Evolutionary conservation across 2,329 filamentous ascomycete genomes (phyloP).

Genomic region (Ceratocystis eucalypticola): DNA sequence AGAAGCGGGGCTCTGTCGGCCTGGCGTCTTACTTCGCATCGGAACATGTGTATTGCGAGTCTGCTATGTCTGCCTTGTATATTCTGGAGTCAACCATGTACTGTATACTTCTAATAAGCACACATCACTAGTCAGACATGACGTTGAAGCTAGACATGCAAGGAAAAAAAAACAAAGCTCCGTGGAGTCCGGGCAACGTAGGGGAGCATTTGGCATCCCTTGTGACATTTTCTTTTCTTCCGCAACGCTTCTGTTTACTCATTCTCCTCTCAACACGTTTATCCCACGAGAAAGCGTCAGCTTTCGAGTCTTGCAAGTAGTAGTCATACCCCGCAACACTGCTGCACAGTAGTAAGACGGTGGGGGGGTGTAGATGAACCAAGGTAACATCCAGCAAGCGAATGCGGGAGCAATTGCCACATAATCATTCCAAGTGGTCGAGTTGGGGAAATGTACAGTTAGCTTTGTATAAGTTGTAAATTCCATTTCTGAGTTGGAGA

Average conservation of each 20-base stretch:
- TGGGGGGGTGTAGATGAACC: neutral
- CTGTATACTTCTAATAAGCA: neutral
- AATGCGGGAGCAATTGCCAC: neutral
- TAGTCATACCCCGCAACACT: too few species aligned
- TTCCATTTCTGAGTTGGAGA: too few species aligned
- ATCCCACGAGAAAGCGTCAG: neutral
- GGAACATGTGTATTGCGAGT: neutral
- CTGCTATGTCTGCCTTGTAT: neutral
- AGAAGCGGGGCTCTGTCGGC: too few species aligned
- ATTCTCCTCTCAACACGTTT: neutral
- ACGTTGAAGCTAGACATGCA: neutral
- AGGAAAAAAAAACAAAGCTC: neutral
- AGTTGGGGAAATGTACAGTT: neutral
- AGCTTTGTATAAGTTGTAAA: too few species aligned
- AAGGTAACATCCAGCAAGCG: neutral
- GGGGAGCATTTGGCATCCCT: neutral
- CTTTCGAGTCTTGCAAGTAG: too few species aligned
- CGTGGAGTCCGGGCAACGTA: neutral
- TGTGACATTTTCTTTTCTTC: neutral
- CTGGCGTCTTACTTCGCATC: neutral
- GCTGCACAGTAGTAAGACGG: too few species aligned
- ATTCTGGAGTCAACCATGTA: neutral
- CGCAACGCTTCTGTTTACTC: neutral
- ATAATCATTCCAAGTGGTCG: neutral
- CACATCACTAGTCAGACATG: neutral